These are phyloP conservation scores for Acanthamoeba royreba DNA, from an alignment of 208 protist species.

Conservation along the genomic window DNA sequence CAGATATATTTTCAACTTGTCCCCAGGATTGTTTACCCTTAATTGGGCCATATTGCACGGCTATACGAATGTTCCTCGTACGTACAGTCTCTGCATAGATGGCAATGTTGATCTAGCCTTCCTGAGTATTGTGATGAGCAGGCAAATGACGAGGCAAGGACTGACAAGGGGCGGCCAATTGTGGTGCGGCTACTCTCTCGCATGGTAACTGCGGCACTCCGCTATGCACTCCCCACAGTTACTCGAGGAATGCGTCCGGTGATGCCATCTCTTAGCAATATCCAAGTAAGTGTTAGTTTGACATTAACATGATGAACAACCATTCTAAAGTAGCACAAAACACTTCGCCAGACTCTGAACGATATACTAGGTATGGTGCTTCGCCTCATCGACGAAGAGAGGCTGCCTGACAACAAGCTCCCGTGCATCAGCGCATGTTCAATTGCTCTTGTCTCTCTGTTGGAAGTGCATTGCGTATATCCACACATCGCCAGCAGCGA, in stretches of 20 bases:
- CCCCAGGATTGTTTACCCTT: background rate
- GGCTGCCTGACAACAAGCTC: background rate
- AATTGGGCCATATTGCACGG: background rate
- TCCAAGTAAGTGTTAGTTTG: background rate
- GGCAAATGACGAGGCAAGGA: background rate
- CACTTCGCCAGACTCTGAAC: background rate
- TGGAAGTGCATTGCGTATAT: background rate
- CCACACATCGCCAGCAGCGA: background rate
- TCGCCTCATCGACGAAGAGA: background rate
- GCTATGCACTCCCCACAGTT: background rate
- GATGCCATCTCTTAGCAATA: background rate
- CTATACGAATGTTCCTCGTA: background rate
- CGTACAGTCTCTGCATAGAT: no score
- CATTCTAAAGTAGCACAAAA: background rate
- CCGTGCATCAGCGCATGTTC: background rate
- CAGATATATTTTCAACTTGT: background rate
- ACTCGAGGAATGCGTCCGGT: background rate
- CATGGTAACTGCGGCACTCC: background rate
- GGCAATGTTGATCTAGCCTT: no score
- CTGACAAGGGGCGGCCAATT: background rate
- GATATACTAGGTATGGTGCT: background rate
- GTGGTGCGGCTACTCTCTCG: background rate
- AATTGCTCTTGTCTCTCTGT: background rate
- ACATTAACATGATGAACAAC: no score
- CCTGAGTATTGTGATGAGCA: no score